phyloP scores from a whole-genome alignment of 2,329 filamentous ascomycete genomes.

The Penicillium brasilianum region DNA sequence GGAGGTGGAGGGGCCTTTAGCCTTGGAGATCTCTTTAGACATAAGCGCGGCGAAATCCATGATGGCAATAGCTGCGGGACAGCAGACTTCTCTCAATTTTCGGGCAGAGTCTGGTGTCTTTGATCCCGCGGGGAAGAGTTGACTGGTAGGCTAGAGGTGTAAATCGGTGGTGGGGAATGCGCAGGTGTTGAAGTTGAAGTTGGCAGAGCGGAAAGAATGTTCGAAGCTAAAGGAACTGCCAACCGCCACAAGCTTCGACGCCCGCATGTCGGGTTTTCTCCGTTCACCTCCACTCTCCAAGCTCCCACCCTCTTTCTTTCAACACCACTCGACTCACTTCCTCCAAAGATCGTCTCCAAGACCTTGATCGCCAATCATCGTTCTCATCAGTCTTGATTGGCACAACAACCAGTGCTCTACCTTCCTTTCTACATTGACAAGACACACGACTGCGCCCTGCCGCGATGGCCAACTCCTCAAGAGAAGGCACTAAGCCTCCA shows the following conservation, averaged over 20 bases:
- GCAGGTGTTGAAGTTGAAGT: neutral
- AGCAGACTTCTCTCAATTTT: constrained; percentile 1
- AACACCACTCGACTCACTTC: neutral
- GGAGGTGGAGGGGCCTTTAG: constrained; percentile 59
- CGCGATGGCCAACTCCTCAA: constrained; percentile 30
- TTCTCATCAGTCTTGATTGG: too few species aligned
- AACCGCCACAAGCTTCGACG: constrained; percentile 18
- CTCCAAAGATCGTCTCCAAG: neutral
- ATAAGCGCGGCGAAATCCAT: constrained; percentile 98
- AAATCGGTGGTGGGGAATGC: neutral
- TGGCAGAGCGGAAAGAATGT: constrained; percentile 20
- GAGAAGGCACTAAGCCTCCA: constrained; percentile 44
- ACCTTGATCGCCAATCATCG: neutral
- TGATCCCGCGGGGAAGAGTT: neutral
- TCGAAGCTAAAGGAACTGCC: constrained; percentile 12
- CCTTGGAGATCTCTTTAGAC: constrained; percentile 88
- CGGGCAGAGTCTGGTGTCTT: neutral
- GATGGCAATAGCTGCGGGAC: constrained; percentile 30
- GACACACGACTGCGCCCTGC: constrained; percentile 7
- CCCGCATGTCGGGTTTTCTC: constrained; percentile 19
- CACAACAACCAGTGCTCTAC: neutral
- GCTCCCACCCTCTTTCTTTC: neutral
- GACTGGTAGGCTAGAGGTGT: neutral
- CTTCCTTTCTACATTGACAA: neutral
- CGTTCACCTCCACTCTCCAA: constrained; percentile 13